A percentile compares a stretch with the other conserved stretches of the same genome.
phyloP scores from a whole-genome alignment of 176 grass and related monocot genomes.

The Aegilops longissima region DNA sequence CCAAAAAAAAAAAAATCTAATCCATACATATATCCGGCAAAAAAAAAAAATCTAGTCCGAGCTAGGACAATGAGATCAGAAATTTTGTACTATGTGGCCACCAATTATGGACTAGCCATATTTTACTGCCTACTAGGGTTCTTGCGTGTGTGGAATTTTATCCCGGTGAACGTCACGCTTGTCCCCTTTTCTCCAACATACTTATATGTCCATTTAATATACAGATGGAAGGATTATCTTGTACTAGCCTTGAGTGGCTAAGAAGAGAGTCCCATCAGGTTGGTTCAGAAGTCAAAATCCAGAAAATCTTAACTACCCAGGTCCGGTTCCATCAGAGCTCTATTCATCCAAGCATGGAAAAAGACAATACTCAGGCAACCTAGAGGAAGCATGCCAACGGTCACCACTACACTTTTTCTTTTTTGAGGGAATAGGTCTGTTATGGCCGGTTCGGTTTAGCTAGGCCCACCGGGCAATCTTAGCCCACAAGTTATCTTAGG shows the following conservation, averaged over 20 bases:
- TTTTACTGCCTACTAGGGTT: not conserved
- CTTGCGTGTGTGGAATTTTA: not conserved
- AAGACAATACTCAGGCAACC: not conserved
- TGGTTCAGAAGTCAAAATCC: too few relatives aligned
- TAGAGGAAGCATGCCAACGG: not conserved
- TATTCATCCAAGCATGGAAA: not conserved
- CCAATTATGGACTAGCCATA: not conserved
- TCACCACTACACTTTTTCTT: not conserved
- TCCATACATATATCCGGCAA: too few relatives aligned
- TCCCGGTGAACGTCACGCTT: not conserved
- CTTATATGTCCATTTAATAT: too few relatives aligned
- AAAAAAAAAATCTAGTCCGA: not conserved
- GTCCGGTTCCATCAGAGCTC: not conserved
- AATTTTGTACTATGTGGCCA: not conserved
- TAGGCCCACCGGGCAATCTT: too few relatives aligned
- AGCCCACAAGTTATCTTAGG: too few relatives aligned
- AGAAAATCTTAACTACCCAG: not conserved
- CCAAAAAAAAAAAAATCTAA: too few relatives aligned
- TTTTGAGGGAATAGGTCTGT: not conserved
- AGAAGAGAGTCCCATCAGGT: too few relatives aligned
- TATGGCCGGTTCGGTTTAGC: too few relatives aligned
- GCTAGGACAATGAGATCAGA: not conserved
- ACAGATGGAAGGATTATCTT: too few relatives aligned
- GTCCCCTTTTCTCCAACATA: not conserved
- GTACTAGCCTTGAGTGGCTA: too few relatives aligned